Percentiles rank a stretch among this genome's conserved stretches.
These are phyloP conservation scores for Diutina scorzettiae DNA, from an alignment of 1,139 yeast genomes.

Conservation along the genomic window DNA sequence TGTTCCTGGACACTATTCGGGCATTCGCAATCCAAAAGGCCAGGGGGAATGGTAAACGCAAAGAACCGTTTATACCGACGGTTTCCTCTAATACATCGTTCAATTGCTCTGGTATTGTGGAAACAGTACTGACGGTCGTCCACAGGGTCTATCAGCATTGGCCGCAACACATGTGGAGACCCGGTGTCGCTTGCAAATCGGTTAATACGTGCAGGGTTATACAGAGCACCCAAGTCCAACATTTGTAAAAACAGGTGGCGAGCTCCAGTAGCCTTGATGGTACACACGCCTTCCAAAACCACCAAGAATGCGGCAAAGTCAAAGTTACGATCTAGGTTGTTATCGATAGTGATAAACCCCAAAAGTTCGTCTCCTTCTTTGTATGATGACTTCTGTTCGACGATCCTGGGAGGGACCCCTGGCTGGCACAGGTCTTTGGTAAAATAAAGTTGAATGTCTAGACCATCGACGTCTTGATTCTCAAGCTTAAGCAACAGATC, in stretches of 20 bases:
- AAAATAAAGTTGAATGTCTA: conserved; percentile 20
- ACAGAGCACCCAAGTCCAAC: conserved; percentile 33
- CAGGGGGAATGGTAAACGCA: conserved; percentile 15
- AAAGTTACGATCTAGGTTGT: conserved; percentile 25
- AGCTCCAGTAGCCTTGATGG: background rate
- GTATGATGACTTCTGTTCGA: conserved; percentile 25
- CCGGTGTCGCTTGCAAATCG: conserved; percentile 16
- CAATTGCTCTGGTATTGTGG: conserved; percentile 8
- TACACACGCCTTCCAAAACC: conserved; percentile 39
- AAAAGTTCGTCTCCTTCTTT: conserved; percentile 41
- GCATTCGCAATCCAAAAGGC: conserved; percentile 13
- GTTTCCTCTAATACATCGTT: conserved; percentile 8
- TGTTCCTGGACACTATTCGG: background rate
- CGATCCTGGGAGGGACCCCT: conserved; percentile 17
- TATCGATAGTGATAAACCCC: conserved; percentile 39
- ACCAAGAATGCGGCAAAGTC: conserved; percentile 49
- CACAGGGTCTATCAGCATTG: conserved; percentile 13
- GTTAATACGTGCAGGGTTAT: conserved; percentile 21
- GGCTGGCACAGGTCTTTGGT: conserved; percentile 25
- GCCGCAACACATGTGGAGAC: conserved; percentile 12
- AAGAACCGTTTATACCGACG: conserved; percentile 11
- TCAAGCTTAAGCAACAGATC: background rate
- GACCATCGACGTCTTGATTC: conserved; percentile 12
- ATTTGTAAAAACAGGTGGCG: conserved; percentile 23
- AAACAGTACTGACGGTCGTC: conserved; percentile 17